phyloP scores from a whole-genome alignment of 345 rosid species.

The Boechera divaricarpa region DNA sequence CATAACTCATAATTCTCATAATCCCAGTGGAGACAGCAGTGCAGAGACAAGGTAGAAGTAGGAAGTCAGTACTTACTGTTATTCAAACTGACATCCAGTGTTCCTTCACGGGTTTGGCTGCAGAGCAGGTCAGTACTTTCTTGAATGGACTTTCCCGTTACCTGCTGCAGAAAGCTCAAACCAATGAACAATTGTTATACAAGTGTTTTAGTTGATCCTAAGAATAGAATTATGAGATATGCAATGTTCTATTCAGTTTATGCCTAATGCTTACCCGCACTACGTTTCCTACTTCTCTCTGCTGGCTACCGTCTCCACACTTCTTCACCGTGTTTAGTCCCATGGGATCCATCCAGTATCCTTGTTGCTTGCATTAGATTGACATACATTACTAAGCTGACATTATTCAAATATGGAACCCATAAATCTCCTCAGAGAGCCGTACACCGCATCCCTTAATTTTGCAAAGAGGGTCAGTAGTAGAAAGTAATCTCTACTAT shows the following conservation, averaged over 20 bases:
- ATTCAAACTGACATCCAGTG: neutral
- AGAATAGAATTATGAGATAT: neutral
- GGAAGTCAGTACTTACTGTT: no score
- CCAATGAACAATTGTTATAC: neutral
- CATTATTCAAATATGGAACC: neutral
- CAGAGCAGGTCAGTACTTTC: neutral
- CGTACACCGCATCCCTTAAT: neutral
- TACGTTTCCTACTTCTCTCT: constrained; percentile 1
- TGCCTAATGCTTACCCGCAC: constrained; percentile 8
- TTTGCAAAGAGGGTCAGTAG: neutral
- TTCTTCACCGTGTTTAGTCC: neutral
- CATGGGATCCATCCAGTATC: neutral
- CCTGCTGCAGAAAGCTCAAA: constrained; percentile 9
- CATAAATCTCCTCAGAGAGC: neutral
- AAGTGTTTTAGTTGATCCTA: neutral
- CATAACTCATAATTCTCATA: no score
- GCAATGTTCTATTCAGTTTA: neutral
- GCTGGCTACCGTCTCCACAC: neutral
- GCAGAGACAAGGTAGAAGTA: no score
- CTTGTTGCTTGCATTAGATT: neutral
- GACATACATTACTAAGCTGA: neutral
- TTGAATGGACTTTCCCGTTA: neutral
- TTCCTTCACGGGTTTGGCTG: neutral
- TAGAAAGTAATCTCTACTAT: neutral
- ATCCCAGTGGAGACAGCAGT: no score